Percentiles rank a stretch among this genome's conserved stretches.
Evolutionary conservation across 1,284 basidiomycete species (phyloP).

Genomic region (Ustilago hordei): DNA sequence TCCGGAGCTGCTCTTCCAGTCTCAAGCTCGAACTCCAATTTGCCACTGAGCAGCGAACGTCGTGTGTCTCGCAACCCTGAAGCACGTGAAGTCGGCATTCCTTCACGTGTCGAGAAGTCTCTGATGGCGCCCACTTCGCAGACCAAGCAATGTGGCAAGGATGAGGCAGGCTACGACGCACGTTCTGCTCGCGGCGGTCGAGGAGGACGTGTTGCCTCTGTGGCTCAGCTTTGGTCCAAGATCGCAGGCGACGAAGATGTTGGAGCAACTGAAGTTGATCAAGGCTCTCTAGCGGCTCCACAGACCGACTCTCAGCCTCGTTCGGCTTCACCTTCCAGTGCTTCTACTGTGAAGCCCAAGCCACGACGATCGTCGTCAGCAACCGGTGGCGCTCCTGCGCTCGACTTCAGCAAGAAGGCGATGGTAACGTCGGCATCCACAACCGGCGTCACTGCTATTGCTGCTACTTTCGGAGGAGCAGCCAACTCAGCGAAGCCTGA

Average conservation of each 20-base stretch:
- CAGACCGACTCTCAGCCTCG: slow-evolving; percentile 13
- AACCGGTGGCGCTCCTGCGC: slow-evolving; percentile 48
- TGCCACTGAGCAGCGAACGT: slow-evolving; percentile 16
- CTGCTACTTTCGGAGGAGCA: slow-evolving; percentile 28
- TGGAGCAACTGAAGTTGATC: slow-evolving; percentile 1
- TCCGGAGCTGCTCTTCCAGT: neutral
- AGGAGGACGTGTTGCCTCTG: slow-evolving; percentile 80
- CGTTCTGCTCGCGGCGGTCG: slow-evolving; percentile 81
- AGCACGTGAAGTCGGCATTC: slow-evolving; percentile 40
- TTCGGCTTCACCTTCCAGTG: slow-evolving; percentile 36
- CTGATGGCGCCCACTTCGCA: slow-evolving; percentile 24
- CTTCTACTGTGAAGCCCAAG: slow-evolving; percentile 55
- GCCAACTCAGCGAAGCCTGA: slow-evolving; percentile 26
- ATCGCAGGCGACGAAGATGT: slow-evolving; percentile 54
- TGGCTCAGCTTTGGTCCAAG: slow-evolving; percentile 78
- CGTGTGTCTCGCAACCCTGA: slow-evolving; percentile 26
- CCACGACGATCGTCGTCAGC: slow-evolving; percentile 40
- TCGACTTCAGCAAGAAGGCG: slow-evolving; percentile 58
- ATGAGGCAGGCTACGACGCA: slow-evolving; percentile 74
- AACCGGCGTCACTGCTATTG: slow-evolving; percentile 32
- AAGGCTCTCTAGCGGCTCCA: slow-evolving; percentile 20
- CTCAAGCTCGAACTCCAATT: neutral
- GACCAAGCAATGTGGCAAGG: slow-evolving; percentile 10
- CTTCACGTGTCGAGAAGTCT: slow-evolving; percentile 39
- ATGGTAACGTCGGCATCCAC: slow-evolving; percentile 23